phyloP scores from a whole-genome alignment of 306 rosid species.

The Abrus pulchellus region DNA sequence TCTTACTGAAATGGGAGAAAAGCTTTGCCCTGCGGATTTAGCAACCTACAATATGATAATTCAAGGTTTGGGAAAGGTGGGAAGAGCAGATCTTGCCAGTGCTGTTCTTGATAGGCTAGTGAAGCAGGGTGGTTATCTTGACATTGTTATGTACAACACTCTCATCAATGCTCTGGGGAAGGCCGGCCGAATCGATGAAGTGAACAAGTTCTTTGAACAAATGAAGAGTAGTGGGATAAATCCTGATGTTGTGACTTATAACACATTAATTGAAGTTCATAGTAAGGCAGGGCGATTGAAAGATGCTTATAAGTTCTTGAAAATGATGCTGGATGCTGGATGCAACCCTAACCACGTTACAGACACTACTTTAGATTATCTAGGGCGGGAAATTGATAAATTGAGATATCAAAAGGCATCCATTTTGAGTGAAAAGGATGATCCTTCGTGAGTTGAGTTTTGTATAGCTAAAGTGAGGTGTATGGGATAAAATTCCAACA shows the following conservation, averaged over 20 bases:
- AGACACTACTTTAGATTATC: conserved; percentile 87
- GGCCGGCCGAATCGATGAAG: conserved; percentile 81
- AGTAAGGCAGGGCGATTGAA: conserved; percentile 85
- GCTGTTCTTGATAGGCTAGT: conserved; percentile 80
- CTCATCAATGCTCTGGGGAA: conserved; percentile 88
- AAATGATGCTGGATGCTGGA: conserved; percentile 92
- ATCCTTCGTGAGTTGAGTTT: conserved; percentile 49
- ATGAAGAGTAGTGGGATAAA: conserved; percentile 81
- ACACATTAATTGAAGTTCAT: conserved; percentile 92
- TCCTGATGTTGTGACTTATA: conserved; percentile 89
- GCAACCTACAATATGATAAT: conserved; percentile 91
- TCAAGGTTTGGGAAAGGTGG: conserved; percentile 95
- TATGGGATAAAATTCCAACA: background rate
- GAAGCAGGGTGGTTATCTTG: conserved; percentile 92
- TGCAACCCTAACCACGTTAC: conserved; percentile 91
- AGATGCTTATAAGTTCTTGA: conserved; percentile 84
- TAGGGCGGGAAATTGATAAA: conserved; percentile 87
- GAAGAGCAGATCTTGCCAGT: conserved; percentile 94
- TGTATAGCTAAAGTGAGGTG: background rate
- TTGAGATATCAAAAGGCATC: conserved; percentile 77
- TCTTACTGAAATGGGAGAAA: conserved; percentile 79
- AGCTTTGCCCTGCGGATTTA: conserved; percentile 78
- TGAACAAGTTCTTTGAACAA: conserved; percentile 78
- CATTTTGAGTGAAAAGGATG: conserved; percentile 63
- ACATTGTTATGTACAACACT: conserved; percentile 92